These are phyloP conservation scores for Talaromyces atroroseus DNA, from an alignment of 2,329 filamentous ascomycete species.

Conservation along the genomic window DNA sequence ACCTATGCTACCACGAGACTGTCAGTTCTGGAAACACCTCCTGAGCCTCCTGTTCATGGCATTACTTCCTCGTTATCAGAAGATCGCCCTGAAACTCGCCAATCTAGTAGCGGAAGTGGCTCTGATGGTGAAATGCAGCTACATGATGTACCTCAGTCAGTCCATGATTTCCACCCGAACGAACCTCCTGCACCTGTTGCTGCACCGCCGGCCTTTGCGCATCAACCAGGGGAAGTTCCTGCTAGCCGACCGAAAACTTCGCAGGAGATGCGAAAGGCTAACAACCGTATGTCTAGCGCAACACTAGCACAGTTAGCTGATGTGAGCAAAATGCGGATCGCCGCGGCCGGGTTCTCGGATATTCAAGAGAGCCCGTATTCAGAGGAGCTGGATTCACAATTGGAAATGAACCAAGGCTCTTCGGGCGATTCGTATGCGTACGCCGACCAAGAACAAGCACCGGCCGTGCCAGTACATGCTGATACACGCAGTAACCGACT, in stretches of 20 bases:
- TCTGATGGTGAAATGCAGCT: constrained; percentile 34
- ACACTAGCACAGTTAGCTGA: constrained; percentile 77
- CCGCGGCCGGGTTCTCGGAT: constrained; percentile 11
- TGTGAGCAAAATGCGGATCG: constrained; percentile 52
- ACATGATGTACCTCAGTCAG: constrained; percentile 18
- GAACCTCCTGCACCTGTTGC: constrained; percentile 70
- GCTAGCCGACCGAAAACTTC: constrained; percentile 65
- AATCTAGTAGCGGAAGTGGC: constrained; percentile 33
- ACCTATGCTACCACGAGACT: constrained; percentile 13
- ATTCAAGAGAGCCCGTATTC: constrained; percentile 10
- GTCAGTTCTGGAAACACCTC: constrained; percentile 25
- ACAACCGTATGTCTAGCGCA: constrained; percentile 73
- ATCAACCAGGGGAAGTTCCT: constrained; percentile 66
- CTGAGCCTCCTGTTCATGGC: constrained; percentile 30
- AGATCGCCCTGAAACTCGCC: constrained; percentile 20
- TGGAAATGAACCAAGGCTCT: constrained; percentile 8
- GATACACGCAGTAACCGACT: not conserved
- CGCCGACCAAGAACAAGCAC: constrained; percentile 3
- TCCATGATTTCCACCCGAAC: constrained; percentile 41
- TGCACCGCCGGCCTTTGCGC: constrained; percentile 71
- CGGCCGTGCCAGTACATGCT: constrained; percentile 11
- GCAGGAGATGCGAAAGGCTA: constrained; percentile 71
- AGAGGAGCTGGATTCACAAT: constrained; percentile 5
- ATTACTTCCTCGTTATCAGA: constrained; percentile 6
- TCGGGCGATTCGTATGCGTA: not conserved